Conservation (phyloP, 129 eudicot genomes). For the Saussurea involucrata region DNA sequence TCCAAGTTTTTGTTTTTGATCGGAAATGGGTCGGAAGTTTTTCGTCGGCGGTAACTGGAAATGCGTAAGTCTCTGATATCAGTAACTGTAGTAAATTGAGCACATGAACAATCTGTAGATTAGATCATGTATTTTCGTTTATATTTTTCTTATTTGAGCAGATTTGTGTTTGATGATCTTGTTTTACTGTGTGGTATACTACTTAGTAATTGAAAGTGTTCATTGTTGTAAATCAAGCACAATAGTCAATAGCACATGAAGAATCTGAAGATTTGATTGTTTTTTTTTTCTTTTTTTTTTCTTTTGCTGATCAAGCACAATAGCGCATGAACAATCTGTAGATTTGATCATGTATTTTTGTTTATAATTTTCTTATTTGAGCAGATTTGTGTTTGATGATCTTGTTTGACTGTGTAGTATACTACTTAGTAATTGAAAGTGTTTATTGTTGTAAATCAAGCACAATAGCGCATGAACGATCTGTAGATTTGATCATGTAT, state of each 20-base stretch:
- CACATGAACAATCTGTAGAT: not conserved
- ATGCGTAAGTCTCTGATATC: constrained; percentile 56
- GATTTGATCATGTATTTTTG: not conserved
- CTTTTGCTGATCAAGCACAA: no score
- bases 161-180: constrained; percentile 6
- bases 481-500: not conserved
- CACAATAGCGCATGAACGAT: constrained; percentile 1
- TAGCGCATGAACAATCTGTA: not conserved
- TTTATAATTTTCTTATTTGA: not conserved
- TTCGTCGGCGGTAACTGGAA: constrained; percentile 98
- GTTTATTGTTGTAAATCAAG: not conserved
- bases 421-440: not conserved
- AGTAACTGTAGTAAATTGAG: not conserved
- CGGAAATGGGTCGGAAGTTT: constrained; percentile 50
- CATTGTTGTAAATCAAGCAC: not conserved
- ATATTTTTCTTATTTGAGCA: not conserved
- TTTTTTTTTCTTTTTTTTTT: no score
- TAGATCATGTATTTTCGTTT: not conserved
- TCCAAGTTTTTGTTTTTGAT: constrained; percentile 11
- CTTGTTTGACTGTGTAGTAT: not conserved
- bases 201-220: not conserved
- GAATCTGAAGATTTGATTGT: not conserved
- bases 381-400: not conserved
- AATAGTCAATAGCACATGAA: no score
- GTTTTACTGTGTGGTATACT: not conserved